Evolutionary conservation across 768 basidiomycete genomes (phyloP).

Genomic region (Clavulina sp.): DNA sequence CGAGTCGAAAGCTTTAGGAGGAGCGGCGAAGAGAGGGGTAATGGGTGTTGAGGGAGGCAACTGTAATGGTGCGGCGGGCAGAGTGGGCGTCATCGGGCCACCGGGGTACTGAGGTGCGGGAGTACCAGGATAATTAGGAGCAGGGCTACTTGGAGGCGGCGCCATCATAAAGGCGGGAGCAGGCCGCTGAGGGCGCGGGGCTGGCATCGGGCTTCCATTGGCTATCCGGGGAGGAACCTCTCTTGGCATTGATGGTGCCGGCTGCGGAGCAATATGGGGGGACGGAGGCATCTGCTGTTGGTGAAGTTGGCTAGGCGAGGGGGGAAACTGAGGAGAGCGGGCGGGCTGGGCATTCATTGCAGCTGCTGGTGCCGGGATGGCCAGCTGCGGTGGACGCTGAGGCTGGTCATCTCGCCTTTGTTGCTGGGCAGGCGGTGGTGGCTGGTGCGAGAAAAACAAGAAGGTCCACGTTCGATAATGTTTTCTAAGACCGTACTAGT

Average conservation of each 20-base stretch:
- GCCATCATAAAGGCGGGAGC: background rate
- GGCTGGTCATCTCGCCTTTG: too few species aligned
- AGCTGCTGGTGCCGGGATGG: too few species aligned
- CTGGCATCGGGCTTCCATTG: slow-evolving; percentile 1
- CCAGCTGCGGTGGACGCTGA: too few species aligned
- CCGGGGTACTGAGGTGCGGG: background rate
- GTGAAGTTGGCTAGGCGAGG: too few species aligned
- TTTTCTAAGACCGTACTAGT: too few species aligned
- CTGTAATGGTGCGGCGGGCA: slow-evolving; percentile 4
- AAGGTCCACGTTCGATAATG: too few species aligned
- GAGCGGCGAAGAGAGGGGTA: slow-evolving; percentile 1
- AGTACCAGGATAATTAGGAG: slow-evolving; percentile 1
- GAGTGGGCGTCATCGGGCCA: background rate
- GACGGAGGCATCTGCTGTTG: too few species aligned
- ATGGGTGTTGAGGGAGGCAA: slow-evolving; percentile 9
- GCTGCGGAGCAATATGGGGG: too few species aligned
- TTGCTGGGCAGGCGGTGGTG: too few species aligned
- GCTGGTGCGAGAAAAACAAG: too few species aligned
- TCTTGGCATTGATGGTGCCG: background rate
- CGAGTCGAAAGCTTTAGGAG: background rate
- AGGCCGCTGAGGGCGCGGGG: background rate
- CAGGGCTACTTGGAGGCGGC: slow-evolving; percentile 6
- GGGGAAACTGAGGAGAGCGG: too few species aligned
- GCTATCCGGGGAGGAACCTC: background rate
- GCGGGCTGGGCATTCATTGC: too few species aligned